A percentile compares a stretch with the other conserved stretches of the same genome.
Conservation (phyloP, 2,329 filamentous ascomycete genomes). For the Calonectria pteridis region DNA sequence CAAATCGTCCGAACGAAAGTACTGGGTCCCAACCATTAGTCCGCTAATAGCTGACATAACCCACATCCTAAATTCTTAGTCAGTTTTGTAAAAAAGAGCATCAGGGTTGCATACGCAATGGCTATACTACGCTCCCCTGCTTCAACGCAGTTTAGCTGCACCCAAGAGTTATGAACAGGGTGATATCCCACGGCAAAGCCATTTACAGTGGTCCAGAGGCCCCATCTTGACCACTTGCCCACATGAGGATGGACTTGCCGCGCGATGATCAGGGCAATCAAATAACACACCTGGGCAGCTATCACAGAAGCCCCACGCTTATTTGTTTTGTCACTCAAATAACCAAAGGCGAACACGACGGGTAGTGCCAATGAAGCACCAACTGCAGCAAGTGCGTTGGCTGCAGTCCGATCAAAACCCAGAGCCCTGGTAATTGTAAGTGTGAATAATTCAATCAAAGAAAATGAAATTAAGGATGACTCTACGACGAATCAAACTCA, state of each 20-base stretch:
- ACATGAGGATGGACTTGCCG: conserved; percentile 46
- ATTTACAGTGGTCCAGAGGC: conserved; percentile 61
- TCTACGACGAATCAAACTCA: background rate
- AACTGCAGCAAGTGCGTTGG: conserved; percentile 61
- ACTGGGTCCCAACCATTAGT: conserved; percentile 63
- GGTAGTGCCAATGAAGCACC: conserved; percentile 58
- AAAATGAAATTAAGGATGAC: background rate
- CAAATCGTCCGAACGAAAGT: conserved; percentile 55
- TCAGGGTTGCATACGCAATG: conserved; percentile 42
- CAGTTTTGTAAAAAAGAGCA: conserved; percentile 45
- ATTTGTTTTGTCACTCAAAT: conserved; percentile 60
- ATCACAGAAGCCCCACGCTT: conserved; percentile 59
- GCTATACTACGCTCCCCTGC: conserved; percentile 60
- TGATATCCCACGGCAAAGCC: conserved; percentile 64
- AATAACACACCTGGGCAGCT: conserved; percentile 58
- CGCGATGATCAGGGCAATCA: conserved; percentile 57
- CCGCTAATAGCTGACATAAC: conserved; percentile 63
- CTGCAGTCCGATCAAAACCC: conserved; percentile 58
- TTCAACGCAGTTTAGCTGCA: conserved; percentile 62
- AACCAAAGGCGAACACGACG: conserved; percentile 62
- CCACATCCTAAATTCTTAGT: conserved; percentile 48
- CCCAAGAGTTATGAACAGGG: conserved; percentile 64
- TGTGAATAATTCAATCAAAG: background rate
- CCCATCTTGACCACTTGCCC: conserved; percentile 26
- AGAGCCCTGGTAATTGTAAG: conserved; percentile 38